Conservation (phyloP, 176 grass and related monocot genomes). For the Olyra latifolia region DNA sequence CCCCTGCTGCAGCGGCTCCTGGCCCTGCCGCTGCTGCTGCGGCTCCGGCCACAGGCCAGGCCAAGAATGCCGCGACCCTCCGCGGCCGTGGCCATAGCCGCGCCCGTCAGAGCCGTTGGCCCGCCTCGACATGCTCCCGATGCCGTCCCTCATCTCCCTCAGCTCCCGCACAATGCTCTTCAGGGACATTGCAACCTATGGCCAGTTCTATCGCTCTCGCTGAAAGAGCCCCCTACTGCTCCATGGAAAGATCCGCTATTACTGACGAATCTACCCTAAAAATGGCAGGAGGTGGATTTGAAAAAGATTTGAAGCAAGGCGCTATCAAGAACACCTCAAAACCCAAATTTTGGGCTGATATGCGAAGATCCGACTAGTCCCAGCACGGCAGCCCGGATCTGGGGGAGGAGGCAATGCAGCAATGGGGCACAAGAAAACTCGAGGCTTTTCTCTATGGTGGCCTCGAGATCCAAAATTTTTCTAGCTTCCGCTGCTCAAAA, state of each 20-base stretch:
- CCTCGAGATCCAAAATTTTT: conserved; percentile 41
- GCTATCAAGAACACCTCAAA: conserved; percentile 24
- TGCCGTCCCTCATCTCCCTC: conserved; percentile 90
- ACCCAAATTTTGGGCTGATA: conserved; percentile 17
- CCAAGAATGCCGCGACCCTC: conserved; percentile 58
- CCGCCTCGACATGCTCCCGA: conserved; percentile 83
- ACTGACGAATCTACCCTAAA: conserved; percentile 21
- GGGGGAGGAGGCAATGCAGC: conserved; percentile 43
- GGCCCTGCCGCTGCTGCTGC: conserved; percentile 44
- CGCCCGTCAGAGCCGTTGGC: conserved; percentile 40
- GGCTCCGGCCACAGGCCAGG: conserved; percentile 53
- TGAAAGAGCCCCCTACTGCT: conserved; percentile 26
- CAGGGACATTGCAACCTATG: conserved; percentile 64
- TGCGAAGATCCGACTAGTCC: conserved; percentile 26
- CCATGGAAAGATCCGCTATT: conserved; percentile 53
- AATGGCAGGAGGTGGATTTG: conserved; percentile 25
- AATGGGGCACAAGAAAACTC: background rate
- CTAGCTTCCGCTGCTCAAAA: background rate
- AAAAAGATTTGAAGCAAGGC: conserved; percentile 21
- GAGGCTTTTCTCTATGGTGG: background rate
- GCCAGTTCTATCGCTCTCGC: conserved; percentile 25
- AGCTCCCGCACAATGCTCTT: conserved; percentile 85
- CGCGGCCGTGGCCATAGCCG: conserved; percentile 45
- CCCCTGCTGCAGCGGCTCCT: conserved; percentile 60
- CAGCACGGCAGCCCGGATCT: conserved; percentile 41